Percentiles rank a stretch among this genome's conserved stretches.
Conservation (phyloP, 441 rosid species). For the Gossypium schwendimanii region DNA sequence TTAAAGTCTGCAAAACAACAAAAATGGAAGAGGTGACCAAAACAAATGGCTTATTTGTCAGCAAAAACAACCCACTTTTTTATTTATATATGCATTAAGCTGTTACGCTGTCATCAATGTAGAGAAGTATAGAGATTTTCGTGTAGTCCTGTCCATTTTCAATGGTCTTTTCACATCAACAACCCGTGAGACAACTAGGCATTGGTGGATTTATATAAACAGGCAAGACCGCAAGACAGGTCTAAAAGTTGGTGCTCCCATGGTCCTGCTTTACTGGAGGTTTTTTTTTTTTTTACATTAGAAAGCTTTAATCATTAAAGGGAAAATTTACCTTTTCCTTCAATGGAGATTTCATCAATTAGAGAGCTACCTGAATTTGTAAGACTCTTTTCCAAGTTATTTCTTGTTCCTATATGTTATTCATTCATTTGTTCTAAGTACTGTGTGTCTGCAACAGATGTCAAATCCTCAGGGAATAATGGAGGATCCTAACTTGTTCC, state of each 20-base stretch:
- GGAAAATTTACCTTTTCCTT: background rate
- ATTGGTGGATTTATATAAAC: background rate
- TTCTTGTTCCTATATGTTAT: background rate
- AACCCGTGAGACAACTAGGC: slow-evolving; percentile 8
- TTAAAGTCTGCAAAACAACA: slow-evolving; percentile 29
- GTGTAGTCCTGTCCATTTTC: too few relatives aligned
- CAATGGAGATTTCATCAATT: slow-evolving; percentile 34
- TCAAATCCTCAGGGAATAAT: slow-evolving; percentile 34
- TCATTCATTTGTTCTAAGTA: background rate
- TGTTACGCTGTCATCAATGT: background rate
- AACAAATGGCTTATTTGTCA: slow-evolving; percentile 11
- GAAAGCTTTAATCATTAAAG: too few relatives aligned
- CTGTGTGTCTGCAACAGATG: background rate
- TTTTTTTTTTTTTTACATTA: too few relatives aligned
- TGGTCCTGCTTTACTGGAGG: slow-evolving; percentile 13
- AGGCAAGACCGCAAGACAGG: too few relatives aligned
- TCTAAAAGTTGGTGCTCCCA: background rate
- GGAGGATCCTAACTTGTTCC: slow-evolving; percentile 39
- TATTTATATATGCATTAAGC: background rate
- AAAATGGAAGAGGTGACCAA: background rate
- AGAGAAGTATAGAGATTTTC: background rate
- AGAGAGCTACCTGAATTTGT: slow-evolving; percentile 27
- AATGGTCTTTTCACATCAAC: slow-evolving; percentile 7
- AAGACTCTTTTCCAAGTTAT: background rate
- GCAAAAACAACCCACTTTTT: slow-evolving; percentile 12